Conservation (phyloP, 345 rosid genomes). For the Lepidium aucheri region DNA sequence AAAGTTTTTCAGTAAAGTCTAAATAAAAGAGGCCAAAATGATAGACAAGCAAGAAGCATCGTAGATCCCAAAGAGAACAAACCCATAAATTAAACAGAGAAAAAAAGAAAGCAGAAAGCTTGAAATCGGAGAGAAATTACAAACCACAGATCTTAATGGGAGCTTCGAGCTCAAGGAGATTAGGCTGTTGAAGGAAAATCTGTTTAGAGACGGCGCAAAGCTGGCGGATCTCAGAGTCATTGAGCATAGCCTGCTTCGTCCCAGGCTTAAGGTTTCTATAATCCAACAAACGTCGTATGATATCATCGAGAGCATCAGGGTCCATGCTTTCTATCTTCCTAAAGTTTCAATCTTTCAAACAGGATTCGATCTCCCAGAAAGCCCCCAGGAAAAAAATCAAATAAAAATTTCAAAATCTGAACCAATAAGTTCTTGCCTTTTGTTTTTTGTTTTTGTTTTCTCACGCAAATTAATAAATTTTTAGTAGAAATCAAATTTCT, state of each 20-base stretch:
- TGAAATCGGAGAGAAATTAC: neutral
- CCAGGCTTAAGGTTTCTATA: slow-evolving; percentile 20
- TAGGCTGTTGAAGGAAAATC: slow-evolving; percentile 71
- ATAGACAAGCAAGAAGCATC: neutral
- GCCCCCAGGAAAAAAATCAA: neutral
- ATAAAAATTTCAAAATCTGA: neutral
- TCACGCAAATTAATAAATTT: neutral
- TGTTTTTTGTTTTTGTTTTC: neutral
- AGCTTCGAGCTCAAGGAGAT: slow-evolving; percentile 72
- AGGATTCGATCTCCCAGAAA: neutral
- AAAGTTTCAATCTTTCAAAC: slow-evolving; percentile 15
- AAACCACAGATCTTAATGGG: slow-evolving; percentile 89
- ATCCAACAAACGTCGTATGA: slow-evolving; percentile 18
- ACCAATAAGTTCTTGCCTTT: neutral
- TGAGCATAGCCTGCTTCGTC: slow-evolving; percentile 59
- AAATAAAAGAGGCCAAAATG: neutral
- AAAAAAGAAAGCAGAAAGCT: neutral
- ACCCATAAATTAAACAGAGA: neutral
- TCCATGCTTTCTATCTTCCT: slow-evolving; percentile 12
- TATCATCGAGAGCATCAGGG: slow-evolving; percentile 20
- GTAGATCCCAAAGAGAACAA: slow-evolving; percentile 4
- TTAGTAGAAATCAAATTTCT: neutral
- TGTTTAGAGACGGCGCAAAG: slow-evolving; percentile 54
- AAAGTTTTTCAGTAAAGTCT: neutral
- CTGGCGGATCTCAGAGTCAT: slow-evolving; percentile 71